These are phyloP conservation scores for Lactifluus echinatus DNA, from an alignment of 768 basidiomycete genomes.

Conservation along the genomic window DNA sequence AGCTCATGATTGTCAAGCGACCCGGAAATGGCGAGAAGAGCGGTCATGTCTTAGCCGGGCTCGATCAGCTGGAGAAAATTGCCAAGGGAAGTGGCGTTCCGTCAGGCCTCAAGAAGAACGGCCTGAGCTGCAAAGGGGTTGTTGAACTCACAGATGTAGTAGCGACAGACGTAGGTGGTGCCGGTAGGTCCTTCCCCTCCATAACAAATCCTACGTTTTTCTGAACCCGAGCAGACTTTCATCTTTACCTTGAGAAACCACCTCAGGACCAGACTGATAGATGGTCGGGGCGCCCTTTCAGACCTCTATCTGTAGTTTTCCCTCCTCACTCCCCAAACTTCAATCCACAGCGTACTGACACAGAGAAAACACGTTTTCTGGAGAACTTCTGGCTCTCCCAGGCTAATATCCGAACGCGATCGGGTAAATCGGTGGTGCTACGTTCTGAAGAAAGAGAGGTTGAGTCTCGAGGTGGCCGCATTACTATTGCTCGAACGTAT, in stretches of 20 bases:
- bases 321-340: conserved; percentile 60
- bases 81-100: conserved; percentile 53
- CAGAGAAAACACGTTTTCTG: conserved; percentile 74
- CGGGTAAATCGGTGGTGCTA: conserved; percentile 66
- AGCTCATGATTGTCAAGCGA: conserved; percentile 84
- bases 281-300: conserved; percentile 83
- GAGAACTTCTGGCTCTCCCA: conserved; percentile 88
- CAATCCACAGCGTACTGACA: conserved; percentile 54
- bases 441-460: conserved; percentile 69
- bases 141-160: conserved; percentile 79
- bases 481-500: conserved; percentile 69
- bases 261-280: conserved; percentile 76
- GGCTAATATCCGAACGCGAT: conserved; percentile 64
- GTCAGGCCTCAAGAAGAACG: conserved; percentile 62
- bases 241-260: conserved; percentile 75
- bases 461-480: conserved; percentile 51
- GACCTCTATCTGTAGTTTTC: conserved; percentile 67
- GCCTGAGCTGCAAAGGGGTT: conserved; percentile 77
- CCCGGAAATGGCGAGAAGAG: conserved; percentile 67
- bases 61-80: conserved; percentile 73
- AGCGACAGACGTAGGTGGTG: conserved; percentile 75
- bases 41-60: conserved; percentile 60
- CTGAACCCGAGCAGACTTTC: conserved; percentile 50
- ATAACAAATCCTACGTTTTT: neutral
- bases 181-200: conserved; percentile 45